Conservation (phyloP, 2,329 filamentous ascomycete genomes). For the Diaporthe citri region DNA sequence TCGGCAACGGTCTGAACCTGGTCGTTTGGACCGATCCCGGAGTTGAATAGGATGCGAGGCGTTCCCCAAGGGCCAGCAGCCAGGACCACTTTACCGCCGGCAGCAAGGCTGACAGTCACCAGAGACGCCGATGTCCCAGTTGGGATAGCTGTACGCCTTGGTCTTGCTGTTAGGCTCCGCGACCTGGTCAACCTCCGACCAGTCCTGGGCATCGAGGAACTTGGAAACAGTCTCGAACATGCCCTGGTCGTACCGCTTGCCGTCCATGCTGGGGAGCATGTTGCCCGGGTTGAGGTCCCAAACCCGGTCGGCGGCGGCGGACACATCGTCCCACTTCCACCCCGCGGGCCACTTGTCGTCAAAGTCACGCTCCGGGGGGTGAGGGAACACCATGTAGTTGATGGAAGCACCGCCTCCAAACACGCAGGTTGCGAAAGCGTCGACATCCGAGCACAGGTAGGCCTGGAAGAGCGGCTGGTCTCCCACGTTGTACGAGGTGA, state of each 20-base stretch:
- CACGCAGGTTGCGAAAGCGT: conserved; percentile 8
- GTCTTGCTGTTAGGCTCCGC: conserved; percentile 37
- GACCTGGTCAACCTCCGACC: conserved; percentile 36
- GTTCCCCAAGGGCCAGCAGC: conserved; percentile 41
- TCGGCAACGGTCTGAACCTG: conserved; percentile 39
- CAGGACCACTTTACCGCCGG: conserved; percentile 42
- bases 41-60: conserved; percentile 37
- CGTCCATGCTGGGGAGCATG: conserved; percentile 44
- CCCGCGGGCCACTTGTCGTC: conserved; percentile 47
- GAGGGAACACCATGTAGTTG: conserved; percentile 22
- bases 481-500: conserved; percentile 41
- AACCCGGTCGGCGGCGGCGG: conserved; percentile 44
- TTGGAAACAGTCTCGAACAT: conserved; percentile 34
- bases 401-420: conserved; percentile 15
- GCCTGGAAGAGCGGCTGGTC: conserved; percentile 32
- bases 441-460: conserved; percentile 31
- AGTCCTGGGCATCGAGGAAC: conserved; percentile 35
- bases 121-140: conserved; percentile 30
- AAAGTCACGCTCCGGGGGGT: conserved; percentile 43
- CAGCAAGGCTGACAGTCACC: conserved; percentile 34
- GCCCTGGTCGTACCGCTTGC: conserved; percentile 39
- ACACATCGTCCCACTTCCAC: conserved; percentile 47
- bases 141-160: conserved; percentile 31
- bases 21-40: conserved; percentile 28
- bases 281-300: conserved; percentile 46